Base-by-base conservation (phyloP, 805 yeast genomes). In the Starmerella floris region DNA sequence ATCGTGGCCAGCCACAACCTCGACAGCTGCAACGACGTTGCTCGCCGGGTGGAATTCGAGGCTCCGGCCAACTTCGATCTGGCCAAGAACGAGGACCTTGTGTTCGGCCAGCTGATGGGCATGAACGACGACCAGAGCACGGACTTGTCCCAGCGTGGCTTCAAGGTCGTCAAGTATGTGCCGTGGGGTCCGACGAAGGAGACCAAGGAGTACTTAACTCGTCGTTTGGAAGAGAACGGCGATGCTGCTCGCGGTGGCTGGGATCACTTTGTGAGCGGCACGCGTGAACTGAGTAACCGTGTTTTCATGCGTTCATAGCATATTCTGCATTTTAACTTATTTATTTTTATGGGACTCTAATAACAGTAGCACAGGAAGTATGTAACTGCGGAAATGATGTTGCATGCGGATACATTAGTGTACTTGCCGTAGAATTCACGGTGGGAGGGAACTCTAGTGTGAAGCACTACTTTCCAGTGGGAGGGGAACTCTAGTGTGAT, bases 151-250 rank as follows among this genome's bases (percentile, higher is more conserved):
- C 63, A 69, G 32, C 68, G 76, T 37, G 74, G 80, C 51, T 68
- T 73, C 35, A 83, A 83, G 56, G 78, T 87, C 41, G 78, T 88
- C 64, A 88, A 88, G 65, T 87, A 88, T 59, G 95, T 87, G 49
- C 94, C 96, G 16, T 87, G 96, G 96, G 96, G 96, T 9, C 96
- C 96, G 27, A 93, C 94, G 43, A 64, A 75, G 52, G 96, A 88
- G 64, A 85, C 95, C 45, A 84, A 83, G 65, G 94, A 83, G 53
- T 87, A 87, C 59, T 65, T 87, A 48, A 67, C 78, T 49, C 77
- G 97, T 68, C 75, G 97, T 65, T 68, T 87, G 49, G 95, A 87
- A 65, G 97, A 87, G 65, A 87, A 87, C 58, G 95, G 95, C 21
- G 95, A 87, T 34, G 57, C 57, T 17, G 57, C 56, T n/a, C 54